Base-by-base conservation (phyloP, 192 early-diverging fungal genomes). In the Backusella macrospora region DNA sequence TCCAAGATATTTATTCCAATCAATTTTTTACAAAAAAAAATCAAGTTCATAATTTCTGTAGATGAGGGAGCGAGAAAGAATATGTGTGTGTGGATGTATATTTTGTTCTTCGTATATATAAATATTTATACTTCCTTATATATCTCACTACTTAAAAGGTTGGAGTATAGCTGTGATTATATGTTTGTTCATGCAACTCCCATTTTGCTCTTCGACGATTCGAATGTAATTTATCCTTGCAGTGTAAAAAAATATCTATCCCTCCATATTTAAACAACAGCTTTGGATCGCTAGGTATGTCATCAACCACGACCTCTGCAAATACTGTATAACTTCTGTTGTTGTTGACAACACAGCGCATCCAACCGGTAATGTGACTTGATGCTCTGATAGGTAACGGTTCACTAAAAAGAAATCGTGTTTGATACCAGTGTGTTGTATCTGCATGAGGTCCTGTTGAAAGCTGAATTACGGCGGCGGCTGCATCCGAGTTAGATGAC, bases 391-490 rank as follows among this genome's bases (percentile, higher is more conserved):
- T 94, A 0, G 95, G 96, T 21, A 99, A 79, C 5, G 98, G 98
- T 81, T 96, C 96, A 77, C 90, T 90, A 23, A 98, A 89, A 72
- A 99, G 72, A 78, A 99, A 91, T 10, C 96, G 89, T 21, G 96
- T 94, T 82, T 99, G 97, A 75, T 99, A 96, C 98, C 98, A 99
- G 77, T 99, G 98, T 14, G 98, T 99, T 9, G 90, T 89, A 40
- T 96, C 93, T 5, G 95, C 87, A 39, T 86, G 73, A 6, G 97
- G 97, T 8, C 86, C 85, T 5, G 97, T 99, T 13, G 93, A 92
- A 84, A 99, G 91, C 18, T 83, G 71, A 21, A 88, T 79, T n/a
- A 88, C 85, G 43, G 87, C 85, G 5, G 86, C 88, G 42, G 87
- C 85, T 6, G 86, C 88, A 23, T 82, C 70, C 0, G 37, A 10